Conservation (phyloP, 164 flowering plant species). For the Chimonanthus praecox region DNA sequence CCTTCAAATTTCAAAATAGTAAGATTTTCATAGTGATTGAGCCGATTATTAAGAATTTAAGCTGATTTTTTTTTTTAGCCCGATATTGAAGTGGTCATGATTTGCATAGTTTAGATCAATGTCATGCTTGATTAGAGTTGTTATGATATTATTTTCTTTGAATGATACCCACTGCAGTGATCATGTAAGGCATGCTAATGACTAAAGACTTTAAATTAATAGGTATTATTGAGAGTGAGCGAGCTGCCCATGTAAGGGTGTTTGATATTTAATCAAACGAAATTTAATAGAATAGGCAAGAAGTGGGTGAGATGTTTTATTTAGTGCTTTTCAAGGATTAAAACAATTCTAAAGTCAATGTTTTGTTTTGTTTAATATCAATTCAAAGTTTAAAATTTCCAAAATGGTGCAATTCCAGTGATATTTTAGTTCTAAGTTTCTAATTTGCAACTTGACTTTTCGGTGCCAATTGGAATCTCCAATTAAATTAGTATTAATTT, state of each 20-base stretch:
- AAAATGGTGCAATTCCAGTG: not conserved
- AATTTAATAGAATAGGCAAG: too few species aligned
- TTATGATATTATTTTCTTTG: not conserved
- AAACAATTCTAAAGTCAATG: not conserved
- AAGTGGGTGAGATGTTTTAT: not conserved
- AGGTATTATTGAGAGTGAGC: not conserved
- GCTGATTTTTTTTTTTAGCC: too few species aligned
- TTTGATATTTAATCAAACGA: not conserved
- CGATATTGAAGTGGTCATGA: too few species aligned
- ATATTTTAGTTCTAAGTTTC: not conserved
- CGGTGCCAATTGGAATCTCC: too few species aligned
- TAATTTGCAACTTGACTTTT: too few species aligned
- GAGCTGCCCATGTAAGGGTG: not conserved
- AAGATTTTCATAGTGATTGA: too few species aligned
- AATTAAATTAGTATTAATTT: too few species aligned
- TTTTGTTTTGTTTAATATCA: not conserved
- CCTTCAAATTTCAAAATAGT: too few species aligned
- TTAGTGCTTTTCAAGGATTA: not conserved
- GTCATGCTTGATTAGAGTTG: not conserved
- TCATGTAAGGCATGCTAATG: not conserved
- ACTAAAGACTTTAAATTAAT: not conserved
- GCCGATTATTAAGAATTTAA: too few species aligned
- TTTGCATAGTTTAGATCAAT: too few species aligned
- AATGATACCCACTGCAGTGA: not conserved
- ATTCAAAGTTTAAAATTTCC: not conserved